phyloP scores from a whole-genome alignment of 495 filamentous ascomycete genomes.

The Penicillium manginii region DNA sequence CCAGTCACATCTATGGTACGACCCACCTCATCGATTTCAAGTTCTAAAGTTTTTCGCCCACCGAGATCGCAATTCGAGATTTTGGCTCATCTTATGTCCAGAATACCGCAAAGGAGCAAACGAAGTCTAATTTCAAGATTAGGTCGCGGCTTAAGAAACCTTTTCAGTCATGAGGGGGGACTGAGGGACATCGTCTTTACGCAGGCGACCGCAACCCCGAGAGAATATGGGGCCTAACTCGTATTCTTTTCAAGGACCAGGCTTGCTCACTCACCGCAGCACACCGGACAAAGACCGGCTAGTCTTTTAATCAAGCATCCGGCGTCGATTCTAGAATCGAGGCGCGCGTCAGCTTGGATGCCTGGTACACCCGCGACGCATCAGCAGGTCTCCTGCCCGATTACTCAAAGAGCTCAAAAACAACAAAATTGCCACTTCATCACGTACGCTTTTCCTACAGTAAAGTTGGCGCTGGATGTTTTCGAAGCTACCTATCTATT shows the following conservation, averaged over 20 bases:
- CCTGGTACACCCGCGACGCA: background rate
- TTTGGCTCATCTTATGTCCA: too few relatives aligned
- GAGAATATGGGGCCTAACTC: background rate
- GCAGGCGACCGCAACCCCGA: too few relatives aligned
- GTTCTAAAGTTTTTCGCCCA: too few relatives aligned
- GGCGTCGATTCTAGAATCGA: background rate
- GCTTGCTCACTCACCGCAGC: background rate
- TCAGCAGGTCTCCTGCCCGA: background rate
- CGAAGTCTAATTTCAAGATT: too few relatives aligned
- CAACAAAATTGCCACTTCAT: background rate
- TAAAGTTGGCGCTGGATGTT: background rate
- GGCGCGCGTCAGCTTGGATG: constrained; percentile 2
- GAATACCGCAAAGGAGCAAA: too few relatives aligned
- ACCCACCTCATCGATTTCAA: too few relatives aligned
- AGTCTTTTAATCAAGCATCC: background rate
- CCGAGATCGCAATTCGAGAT: too few relatives aligned
- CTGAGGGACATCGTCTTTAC: too few relatives aligned
- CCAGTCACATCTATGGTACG: too few relatives aligned
- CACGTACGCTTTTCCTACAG: background rate
- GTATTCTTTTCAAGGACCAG: background rate
- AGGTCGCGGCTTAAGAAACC: too few relatives aligned
- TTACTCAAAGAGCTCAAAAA: background rate
- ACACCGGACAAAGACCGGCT: background rate
- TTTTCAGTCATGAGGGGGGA: too few relatives aligned
- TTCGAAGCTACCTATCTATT: background rate